Percentiles rank a stretch among this genome's conserved stretches.
phyloP scores from a whole-genome alignment of 129 eudicot genomes.

The Flaveria brownii region DNA sequence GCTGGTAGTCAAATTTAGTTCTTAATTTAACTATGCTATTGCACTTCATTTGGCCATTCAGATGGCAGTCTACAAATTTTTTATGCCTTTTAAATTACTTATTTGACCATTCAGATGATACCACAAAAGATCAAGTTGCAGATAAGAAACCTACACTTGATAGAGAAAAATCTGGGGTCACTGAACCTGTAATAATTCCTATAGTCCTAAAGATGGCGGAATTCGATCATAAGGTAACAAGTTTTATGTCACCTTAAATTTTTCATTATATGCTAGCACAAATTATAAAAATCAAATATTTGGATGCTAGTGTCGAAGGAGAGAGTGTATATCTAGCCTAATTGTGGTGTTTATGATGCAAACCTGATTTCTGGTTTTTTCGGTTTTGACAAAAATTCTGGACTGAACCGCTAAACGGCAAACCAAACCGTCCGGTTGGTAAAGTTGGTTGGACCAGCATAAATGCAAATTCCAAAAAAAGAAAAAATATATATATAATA shows the following conservation, averaged over 20 bases:
- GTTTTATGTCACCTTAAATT: constrained; percentile 1
- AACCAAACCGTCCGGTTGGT: neutral
- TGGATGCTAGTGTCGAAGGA: neutral
- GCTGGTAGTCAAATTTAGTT: constrained; percentile 48
- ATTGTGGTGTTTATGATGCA: neutral
- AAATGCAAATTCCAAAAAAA: neutral
- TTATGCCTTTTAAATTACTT: constrained; percentile 14
- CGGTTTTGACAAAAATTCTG: neutral
- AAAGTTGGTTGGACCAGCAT: neutral
- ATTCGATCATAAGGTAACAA: constrained; percentile 85
- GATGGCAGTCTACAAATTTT: neutral
- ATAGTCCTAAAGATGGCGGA: constrained; percentile 94
- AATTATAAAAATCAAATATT: neutral
- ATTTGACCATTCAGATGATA: constrained; percentile 48
- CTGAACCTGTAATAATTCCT: constrained; percentile 87
- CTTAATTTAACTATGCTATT: constrained; percentile 24
- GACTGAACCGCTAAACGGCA: neutral
- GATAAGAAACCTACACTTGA: constrained; percentile 40
- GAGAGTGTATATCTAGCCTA: neutral
- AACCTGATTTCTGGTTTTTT: neutral
- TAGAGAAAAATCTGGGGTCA: constrained; percentile 68
- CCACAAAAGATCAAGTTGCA: constrained; percentile 46
- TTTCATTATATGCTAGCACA: neutral
- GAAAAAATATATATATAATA: too few relatives aligned
- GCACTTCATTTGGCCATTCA: constrained; percentile 15